Base-by-base conservation (phyloP, 192 early-diverging fungal species). In the Jimgerdemannia lactiflua region DNA sequence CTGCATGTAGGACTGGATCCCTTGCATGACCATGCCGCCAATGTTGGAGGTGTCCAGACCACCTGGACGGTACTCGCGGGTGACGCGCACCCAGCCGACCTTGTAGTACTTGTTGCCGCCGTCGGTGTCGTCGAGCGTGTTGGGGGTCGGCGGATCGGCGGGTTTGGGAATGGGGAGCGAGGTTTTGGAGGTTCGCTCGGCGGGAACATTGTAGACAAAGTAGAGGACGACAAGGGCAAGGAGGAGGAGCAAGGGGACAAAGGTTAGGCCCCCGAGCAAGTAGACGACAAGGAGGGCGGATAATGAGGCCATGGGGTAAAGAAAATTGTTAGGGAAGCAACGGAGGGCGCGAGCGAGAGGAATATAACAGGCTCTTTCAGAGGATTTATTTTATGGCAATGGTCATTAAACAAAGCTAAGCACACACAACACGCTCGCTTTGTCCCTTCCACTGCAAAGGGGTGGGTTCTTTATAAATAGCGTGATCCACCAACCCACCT, bases 41-140 rank as follows among this genome's bases (percentile, higher is more conserved):
- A 84, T 40, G 75, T 72, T 75, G 20, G 80, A 73, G 29, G 75
- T 64, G 19, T 82, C 80, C 40, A 75, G 70, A 41, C 66, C 19
- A 39, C 64, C 19, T n/a, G 43, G 59, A 19, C 77, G 41, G 17
- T 76, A 71, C 49, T 76, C 78, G 19, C 83, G 77, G 71, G 77
- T 79, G 44, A 84, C 78, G 39, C 71, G 69, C 43, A 84, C 67
- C 83, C 83, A 84, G 14, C 83, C 83, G n/a, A 82, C 80, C 75
- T 70, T 81, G 67, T 83, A 76, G 40, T 78, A 72, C 3, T 66
- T 75, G 43, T 70, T 42, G 29, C 39, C 68, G 39, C 64, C 66
- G 9, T 75, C 43, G 3, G 3, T 71, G 49, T 70, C 69, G 43
- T 70, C n/a, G 3, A 59, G 17, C n/a, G 19, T 71, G 44, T 19